Evolutionary conservation across 164 flowering plant genomes (phyloP), one percentile per base, ranked within the genome.

Genomic region (Chimonanthus praecox): DNA sequence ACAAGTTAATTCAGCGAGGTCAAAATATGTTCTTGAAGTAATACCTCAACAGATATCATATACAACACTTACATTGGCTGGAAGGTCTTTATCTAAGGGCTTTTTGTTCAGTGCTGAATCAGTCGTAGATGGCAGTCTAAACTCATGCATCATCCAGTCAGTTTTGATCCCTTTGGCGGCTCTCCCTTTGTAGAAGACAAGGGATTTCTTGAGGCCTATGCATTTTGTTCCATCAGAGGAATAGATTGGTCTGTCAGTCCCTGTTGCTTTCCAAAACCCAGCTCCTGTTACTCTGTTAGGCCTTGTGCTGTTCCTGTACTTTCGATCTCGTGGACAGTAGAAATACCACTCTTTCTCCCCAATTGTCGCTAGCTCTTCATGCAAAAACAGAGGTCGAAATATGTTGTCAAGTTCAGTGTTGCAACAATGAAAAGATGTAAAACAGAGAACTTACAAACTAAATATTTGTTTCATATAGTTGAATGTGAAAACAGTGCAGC

Each of bases 201-300:
- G 91, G 6, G 98, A 94, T 69, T 94, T 94, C 86, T 94, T 94
- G 81, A 92, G 79, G 8, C 98, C 98, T 7, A 94, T 94, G 85
- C 95, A 92, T 75, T 88, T 90, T 67, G 78, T 73, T 4, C 94
- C 92, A 74, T 92, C 89, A 0, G 97, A 89, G 5, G 97, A 88
- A 79, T 92, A 92, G 62, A 92, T 90, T 4, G 97, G 97, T 7
- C 97, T 75, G 60, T 94, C 99, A 0, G 97, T 94, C 46, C 99
- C 95, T 0, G 99, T 94, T 9, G 99, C 99, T 75, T 94, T 94
- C 99, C 99, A 94, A 65, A 94, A 94, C 15, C 97, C 97, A n/a
- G 94, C 92, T 71, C 88, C 91, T 0, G 99, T 94, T 1, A 94
- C 99, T 50, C 99, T 75, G 73, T 94, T 94, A 0, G 97, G 99